These are phyloP conservation scores for Acanthamoeba polyphaga DNA, from an alignment of 208 protist genomes.

Conservation along the genomic window DNA sequence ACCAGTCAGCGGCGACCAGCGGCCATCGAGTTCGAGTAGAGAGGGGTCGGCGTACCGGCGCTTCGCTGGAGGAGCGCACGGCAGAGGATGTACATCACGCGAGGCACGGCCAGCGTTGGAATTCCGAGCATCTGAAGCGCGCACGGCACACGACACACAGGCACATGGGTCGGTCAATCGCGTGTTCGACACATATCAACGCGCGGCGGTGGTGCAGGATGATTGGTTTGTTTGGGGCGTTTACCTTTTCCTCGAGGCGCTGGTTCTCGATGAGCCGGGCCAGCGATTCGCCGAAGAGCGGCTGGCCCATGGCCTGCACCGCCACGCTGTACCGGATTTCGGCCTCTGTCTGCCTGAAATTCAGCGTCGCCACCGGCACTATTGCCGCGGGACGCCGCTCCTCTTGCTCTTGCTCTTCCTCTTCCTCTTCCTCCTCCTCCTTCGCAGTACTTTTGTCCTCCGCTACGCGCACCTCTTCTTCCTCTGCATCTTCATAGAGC, in stretches of 20 bases:
- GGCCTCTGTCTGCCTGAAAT: no score
- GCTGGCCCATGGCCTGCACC: neutral
- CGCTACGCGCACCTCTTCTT: neutral
- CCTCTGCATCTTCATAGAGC: neutral
- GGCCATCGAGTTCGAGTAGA: no score
- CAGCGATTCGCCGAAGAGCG: neutral
- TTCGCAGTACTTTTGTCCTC: neutral
- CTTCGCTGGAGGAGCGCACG: conserved; percentile 5
- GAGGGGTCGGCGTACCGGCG: neutral
- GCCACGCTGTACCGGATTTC: neutral
- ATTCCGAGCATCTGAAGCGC: neutral
- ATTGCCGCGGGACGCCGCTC: no score
- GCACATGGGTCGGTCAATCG: no score
- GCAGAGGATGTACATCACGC: conserved; percentile 13
- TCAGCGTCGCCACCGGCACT: no score
- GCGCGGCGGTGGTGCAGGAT: neutral
- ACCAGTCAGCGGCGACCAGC: no score
- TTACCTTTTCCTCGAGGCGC: neutral
- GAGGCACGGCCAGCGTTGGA: neutral
- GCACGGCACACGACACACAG: no score
- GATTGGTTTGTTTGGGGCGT: neutral
- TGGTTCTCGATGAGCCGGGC: conserved; percentile 9
- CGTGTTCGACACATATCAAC: no score
- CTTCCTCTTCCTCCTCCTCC: no score
- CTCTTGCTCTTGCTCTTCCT: neutral